Percentiles rank a stretch among this genome's conserved stretches.
Evolutionary conservation across 2,329 filamentous ascomycete species (phyloP).

Genomic region (Ampelomyces quisqualis): DNA sequence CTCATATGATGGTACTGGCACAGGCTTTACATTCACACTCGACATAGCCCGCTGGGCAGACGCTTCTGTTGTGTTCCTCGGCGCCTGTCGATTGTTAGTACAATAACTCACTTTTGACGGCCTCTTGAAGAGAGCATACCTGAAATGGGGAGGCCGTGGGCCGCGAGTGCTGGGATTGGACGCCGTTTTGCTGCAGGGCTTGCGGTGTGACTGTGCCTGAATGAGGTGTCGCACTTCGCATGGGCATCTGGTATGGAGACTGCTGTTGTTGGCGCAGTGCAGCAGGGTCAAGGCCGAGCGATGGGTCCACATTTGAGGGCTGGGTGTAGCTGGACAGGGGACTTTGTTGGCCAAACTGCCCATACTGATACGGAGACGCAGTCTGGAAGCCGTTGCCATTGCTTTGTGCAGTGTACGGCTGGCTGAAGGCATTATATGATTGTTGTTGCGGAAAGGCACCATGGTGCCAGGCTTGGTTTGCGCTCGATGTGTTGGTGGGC

Average conservation of each 20-base stretch:
- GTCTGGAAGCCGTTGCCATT: constrained; percentile 29
- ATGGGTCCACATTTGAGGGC: constrained; percentile 31
- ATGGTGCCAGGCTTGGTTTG: constrained; percentile 31
- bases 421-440: constrained; percentile 23
- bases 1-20: constrained; percentile 34
- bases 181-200: constrained; percentile 28
- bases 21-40: constrained; percentile 19
- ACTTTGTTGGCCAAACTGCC: constrained; percentile 30
- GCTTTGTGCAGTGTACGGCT: constrained; percentile 25
- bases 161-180: constrained; percentile 19
- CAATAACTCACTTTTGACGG: neutral
- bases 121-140: constrained; percentile 19
- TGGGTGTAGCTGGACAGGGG: constrained; percentile 27
- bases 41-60: constrained; percentile 26
- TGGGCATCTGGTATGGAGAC: constrained; percentile 34
- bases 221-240: constrained; percentile 28
- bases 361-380: constrained; percentile 38
- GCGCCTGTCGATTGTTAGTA: constrained; percentile 26
- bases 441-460: constrained; percentile 32
- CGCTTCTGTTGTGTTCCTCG: constrained; percentile 29
- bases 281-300: constrained; percentile 26
- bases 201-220: constrained; percentile 34
- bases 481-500: constrained; percentile 14
- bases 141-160: constrained; percentile 30
- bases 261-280: constrained; percentile 33